Conservation (phyloP, 1,284 basidiomycete species). For the Afroboletus lepidellus region DNA sequence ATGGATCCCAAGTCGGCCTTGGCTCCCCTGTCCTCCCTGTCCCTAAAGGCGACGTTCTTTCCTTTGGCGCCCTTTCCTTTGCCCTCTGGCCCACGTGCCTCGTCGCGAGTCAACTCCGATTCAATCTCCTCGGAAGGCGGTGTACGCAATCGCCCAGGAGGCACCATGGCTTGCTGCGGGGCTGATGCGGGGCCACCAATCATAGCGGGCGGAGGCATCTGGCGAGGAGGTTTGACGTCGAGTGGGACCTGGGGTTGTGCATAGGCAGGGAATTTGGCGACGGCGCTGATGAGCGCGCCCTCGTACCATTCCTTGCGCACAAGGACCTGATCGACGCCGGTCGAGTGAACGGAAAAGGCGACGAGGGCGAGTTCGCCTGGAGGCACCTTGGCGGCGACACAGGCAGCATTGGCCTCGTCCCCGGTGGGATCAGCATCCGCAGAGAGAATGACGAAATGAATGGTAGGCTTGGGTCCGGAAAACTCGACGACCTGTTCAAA, state of each 20-base stretch:
- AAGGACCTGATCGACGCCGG: slow-evolving; percentile 79
- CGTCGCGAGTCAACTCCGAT: slow-evolving; percentile 58
- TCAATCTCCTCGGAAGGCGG: slow-evolving; percentile 74
- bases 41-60: slow-evolving; percentile 65
- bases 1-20: slow-evolving; percentile 45
- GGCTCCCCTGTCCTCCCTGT: slow-evolving; percentile 44
- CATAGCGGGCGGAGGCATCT: slow-evolving; percentile 35
- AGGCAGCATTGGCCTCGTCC: slow-evolving; percentile 76
- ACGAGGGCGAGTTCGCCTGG: slow-evolving; percentile 76
- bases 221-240: slow-evolving; percentile 41
- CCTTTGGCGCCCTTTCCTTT: slow-evolving; percentile 51
- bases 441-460: slow-evolving; percentile 81
- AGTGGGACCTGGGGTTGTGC: slow-evolving; percentile 34
- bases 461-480: slow-evolving; percentile 75
- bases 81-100: slow-evolving; percentile 48
- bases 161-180: slow-evolving; percentile 20
- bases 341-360: slow-evolving; percentile 78
- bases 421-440: slow-evolving; percentile 76
- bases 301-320: slow-evolving; percentile 82
- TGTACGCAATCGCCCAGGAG: slow-evolving; percentile 51
- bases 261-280: slow-evolving; percentile 63
- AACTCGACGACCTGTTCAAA: slow-evolving; percentile 82
- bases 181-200: slow-evolving; percentile 13
- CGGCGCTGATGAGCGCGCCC: slow-evolving; percentile 51
- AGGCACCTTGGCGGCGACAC: slow-evolving; percentile 72